These are phyloP conservation scores for Russula earlei DNA, from an alignment of 768 basidiomycete species.

Conservation along the genomic window DNA sequence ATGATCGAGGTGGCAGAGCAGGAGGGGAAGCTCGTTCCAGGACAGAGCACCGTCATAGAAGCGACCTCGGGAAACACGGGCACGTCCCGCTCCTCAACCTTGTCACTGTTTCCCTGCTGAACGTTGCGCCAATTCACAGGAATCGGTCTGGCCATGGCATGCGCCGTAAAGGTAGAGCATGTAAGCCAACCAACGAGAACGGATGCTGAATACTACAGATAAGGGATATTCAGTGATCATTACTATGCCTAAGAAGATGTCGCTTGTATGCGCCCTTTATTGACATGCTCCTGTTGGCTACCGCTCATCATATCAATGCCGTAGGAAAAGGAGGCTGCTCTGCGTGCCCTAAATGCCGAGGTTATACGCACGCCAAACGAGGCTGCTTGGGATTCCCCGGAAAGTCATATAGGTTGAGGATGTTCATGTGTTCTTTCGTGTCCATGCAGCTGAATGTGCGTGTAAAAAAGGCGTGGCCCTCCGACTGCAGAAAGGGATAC, in stretches of 20 bases:
- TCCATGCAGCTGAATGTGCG: slow-evolving; percentile 68
- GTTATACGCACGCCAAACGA: slow-evolving; percentile 91
- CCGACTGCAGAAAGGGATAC: slow-evolving; percentile 67
- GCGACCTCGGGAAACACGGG: slow-evolving; percentile 96
- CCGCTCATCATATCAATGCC: not conserved
- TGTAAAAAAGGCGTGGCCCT: slow-evolving; percentile 70
- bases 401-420: slow-evolving; percentile 82
- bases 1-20: slow-evolving; percentile 95
- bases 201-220: slow-evolving; percentile 50
- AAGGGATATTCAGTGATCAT: slow-evolving; percentile 88
- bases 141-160: slow-evolving; percentile 88
- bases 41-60: slow-evolving; percentile 88
- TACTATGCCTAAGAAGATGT: slow-evolving; percentile 94
- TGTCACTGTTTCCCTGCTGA: not conserved
- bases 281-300: not conserved
- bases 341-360: slow-evolving; percentile 88
- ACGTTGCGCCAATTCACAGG: slow-evolving; percentile 24
- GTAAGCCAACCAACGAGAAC: slow-evolving; percentile 21
- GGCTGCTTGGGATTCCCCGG: slow-evolving; percentile 80
- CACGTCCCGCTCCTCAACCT: slow-evolving; percentile 26
- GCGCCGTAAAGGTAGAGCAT: slow-evolving; percentile 77
- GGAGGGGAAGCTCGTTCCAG: slow-evolving; percentile 76
- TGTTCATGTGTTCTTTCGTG: slow-evolving; percentile 23
- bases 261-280: slow-evolving; percentile 37
- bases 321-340: slow-evolving; percentile 85